Evolutionary conservation across 306 rosid species (phyloP).

Genomic region (Notholithocarpus densiflorus): DNA sequence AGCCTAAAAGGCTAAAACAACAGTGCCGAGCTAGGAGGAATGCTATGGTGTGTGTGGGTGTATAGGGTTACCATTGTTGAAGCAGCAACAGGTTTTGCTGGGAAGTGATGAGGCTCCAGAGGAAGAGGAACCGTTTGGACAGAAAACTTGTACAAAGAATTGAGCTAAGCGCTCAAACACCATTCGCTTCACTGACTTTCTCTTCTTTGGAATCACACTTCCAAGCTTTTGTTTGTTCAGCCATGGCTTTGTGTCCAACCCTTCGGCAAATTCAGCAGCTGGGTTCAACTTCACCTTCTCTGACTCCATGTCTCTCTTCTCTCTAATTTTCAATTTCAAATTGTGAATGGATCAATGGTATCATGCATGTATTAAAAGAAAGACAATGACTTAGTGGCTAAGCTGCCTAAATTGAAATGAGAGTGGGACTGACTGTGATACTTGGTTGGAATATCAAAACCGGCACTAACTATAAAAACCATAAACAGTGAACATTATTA

Average conservation of each 20-base stretch:
- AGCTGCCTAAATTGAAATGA: too few relatives aligned
- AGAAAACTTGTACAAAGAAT: neutral
- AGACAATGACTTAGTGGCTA: too few relatives aligned
- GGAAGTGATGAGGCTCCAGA: neutral
- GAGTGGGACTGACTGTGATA: too few relatives aligned
- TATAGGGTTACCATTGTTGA: neutral
- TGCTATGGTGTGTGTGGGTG: neutral
- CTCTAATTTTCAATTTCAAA: too few relatives aligned
- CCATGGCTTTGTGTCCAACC: neutral
- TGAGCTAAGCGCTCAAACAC: constrained; percentile 6
- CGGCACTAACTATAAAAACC: too few relatives aligned
- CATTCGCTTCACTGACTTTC: constrained; percentile 35
- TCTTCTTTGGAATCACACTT: constrained; percentile 44
- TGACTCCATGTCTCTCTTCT: neutral
- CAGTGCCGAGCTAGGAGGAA: neutral
- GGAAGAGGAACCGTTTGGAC: neutral
- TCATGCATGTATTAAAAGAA: too few relatives aligned
- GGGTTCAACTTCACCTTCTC: too few relatives aligned
- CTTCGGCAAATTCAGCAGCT: neutral
- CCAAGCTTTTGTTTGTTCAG: constrained; percentile 17
- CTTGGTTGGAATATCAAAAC: too few relatives aligned
- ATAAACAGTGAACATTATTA: too few relatives aligned
- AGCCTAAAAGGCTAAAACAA: too few relatives aligned
- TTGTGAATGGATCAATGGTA: too few relatives aligned
- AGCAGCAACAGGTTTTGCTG: neutral